Evolutionary conservation across 2,329 filamentous ascomycete species (phyloP), one percentile per base, ranked within the genome.

Genomic region (Rhytidhysteron rufulum): DNA sequence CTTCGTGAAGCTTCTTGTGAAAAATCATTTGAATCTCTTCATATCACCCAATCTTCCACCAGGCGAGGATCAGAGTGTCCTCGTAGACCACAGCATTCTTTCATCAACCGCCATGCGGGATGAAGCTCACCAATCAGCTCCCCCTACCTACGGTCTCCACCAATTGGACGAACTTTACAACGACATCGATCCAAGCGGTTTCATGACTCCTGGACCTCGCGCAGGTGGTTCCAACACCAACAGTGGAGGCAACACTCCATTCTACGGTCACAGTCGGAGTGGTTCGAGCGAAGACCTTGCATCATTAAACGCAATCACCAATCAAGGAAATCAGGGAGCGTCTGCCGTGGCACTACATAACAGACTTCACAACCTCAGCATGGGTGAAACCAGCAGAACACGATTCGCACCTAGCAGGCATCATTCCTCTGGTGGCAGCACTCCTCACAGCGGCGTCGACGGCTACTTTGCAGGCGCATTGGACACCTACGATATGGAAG

Each of bases 11-110:
- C 79, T 96, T 38, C 85, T 91, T 38, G 91, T 91, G 34, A 93
- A 89, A 31, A 79, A 97, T 22, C 90, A 93, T 2, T 79, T 97
- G 13, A 88, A 88, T 40, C 83, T 98, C 29, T 96, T 95, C 68
- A 96, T 97, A 51, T 98, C 93, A 4, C 91, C 93, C 1, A 93
- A 93, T 58, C 82, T 95, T 55, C 85, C 88, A 0, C 79, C 96
- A 27, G 88, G 93, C 55, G 88, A 95, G 38, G 80, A 91, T 44
- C 93, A 95, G 53, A 84, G 86, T 54, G 76, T 97, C 2, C 44
- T 56, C 2, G 57, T 66, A 43, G 66, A 73, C 51, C 61, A 71
- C 44, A 48, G 49, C 39, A 39, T 64, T 16, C 63, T 65, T 21
- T 51, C 47, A 7, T 51, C 57, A 18, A 69, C 57, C 41, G 61